A percentile compares a stretch with the other conserved stretches of the same genome.
These are phyloP conservation scores for Podochytrium sp. DNA, from an alignment of 192 early-diverging fungal genomes.

Conservation along the genomic window DNA sequence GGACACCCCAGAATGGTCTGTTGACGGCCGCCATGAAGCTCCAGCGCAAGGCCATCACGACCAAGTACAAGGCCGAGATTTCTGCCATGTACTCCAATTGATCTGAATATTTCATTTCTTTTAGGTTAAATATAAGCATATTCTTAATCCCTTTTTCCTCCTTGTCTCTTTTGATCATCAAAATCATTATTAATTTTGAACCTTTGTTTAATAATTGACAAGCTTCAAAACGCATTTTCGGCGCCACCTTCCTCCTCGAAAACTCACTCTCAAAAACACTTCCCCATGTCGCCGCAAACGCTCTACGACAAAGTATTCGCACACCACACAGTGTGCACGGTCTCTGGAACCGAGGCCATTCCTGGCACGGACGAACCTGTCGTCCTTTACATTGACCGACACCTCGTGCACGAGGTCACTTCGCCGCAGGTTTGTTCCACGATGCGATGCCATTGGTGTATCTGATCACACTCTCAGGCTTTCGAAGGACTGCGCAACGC, in stretches of 20 bases:
- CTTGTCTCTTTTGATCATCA: background rate
- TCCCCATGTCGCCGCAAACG: constrained; percentile 36
- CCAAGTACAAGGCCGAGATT: constrained; percentile 66
- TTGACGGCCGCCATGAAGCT: constrained; percentile 97
- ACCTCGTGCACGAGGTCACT: constrained; percentile 74
- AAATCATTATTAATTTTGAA: background rate
- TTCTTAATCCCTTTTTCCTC: background rate
- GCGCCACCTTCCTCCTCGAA: too few species aligned
- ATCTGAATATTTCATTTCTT: background rate
- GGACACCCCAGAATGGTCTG: constrained; percentile 87
- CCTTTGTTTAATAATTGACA: background rate
- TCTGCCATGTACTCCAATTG: constrained; percentile 51
- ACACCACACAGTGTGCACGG: constrained; percentile 59
- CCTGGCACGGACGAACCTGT: constrained; percentile 56
- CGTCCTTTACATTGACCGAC: constrained; percentile 74
- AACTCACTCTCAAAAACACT: background rate
- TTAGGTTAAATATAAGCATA: background rate
- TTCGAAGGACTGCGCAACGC: constrained; percentile 72
- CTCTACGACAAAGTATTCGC: constrained; percentile 74
- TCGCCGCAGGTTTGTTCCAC: constrained; percentile 41
- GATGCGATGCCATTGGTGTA: background rate
- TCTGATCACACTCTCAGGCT: constrained; percentile 45
- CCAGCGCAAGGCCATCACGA: constrained; percentile 77
- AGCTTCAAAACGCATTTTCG: too few species aligned
- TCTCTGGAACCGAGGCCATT: constrained; percentile 10